Percentiles rank a stretch among this genome's conserved stretches.
Conservation (phyloP, 1,284 basidiomycete species). For the Irpex sp. region DNA sequence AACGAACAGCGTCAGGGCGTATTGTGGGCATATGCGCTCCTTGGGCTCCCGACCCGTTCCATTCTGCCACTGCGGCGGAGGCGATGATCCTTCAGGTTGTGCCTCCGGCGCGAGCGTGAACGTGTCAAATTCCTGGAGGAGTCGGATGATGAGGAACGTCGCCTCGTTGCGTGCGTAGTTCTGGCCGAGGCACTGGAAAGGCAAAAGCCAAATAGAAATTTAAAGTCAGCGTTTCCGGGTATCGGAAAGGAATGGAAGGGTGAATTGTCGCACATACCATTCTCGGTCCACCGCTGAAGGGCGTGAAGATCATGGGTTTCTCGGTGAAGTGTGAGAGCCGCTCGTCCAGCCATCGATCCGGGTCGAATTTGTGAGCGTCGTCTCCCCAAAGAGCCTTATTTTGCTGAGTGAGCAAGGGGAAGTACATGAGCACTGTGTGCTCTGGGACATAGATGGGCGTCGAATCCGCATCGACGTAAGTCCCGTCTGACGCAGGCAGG, state of each 20-base stretch:
- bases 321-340: slow-evolving; percentile 43
- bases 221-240: background rate
- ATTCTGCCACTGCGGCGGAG: slow-evolving; percentile 56
- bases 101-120: slow-evolving; percentile 57
- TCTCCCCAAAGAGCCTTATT: slow-evolving; percentile 61
- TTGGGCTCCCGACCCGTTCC: slow-evolving; percentile 47
- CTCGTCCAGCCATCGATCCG: slow-evolving; percentile 64
- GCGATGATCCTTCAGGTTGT: slow-evolving; percentile 57
- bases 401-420: slow-evolving; percentile 57
- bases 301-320: slow-evolving; percentile 65
- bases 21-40: slow-evolving; percentile 58
- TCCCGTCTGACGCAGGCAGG: slow-evolving; percentile 47
- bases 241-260: slow-evolving; percentile 4
- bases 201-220: background rate
- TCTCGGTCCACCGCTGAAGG: slow-evolving; percentile 66
- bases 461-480: slow-evolving; percentile 10
- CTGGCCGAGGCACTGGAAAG: slow-evolving; percentile 61
- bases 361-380: slow-evolving; percentile 67
- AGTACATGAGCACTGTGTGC: slow-evolving; percentile 51
- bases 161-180: slow-evolving; percentile 73
- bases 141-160: slow-evolving; percentile 61
- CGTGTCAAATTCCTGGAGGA: slow-evolving; percentile 59
- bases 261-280: slow-evolving; percentile 31
- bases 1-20: slow-evolving; percentile 56
- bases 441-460: slow-evolving; percentile 56